Evolutionary conservation across 192 early-diverging fungal species (phyloP).

Genomic region (Mortierella hygrophila): DNA sequence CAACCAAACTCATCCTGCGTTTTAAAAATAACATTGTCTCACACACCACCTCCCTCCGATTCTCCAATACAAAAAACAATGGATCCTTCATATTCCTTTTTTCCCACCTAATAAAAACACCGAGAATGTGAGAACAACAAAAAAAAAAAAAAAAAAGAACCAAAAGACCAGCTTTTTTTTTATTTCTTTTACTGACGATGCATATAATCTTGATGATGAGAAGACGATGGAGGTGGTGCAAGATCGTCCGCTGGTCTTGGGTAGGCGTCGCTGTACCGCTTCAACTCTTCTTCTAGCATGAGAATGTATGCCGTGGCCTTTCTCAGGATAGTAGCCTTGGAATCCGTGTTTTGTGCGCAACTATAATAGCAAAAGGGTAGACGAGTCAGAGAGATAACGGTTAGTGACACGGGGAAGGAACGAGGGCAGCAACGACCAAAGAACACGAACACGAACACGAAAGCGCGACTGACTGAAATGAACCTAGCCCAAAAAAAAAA

Average conservation of each 20-base stretch:
- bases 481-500: background rate
- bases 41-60: background rate
- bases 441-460: background rate
- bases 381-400: background rate
- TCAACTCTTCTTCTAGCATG: constrained; percentile 40
- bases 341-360: constrained; percentile 56
- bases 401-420: no score
- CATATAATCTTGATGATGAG: background rate
- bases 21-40: background rate
- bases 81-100: no score
- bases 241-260: background rate
- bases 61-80: background rate
- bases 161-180: no score
- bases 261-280: constrained; percentile 20
- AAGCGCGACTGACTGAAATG: background rate
- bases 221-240: constrained; percentile 5
- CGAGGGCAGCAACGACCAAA: background rate
- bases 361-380: constrained; percentile 2
- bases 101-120: no score
- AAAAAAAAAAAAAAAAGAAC: constrained; percentile 11
- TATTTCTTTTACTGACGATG: background rate
- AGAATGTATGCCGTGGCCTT: constrained; percentile 55
- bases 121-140: background rate
- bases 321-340: constrained; percentile 55
- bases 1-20: background rate